These are phyloP conservation scores for Didymella glomerata DNA, from an alignment of 2,329 filamentous ascomycete species.

Conservation along the genomic window DNA sequence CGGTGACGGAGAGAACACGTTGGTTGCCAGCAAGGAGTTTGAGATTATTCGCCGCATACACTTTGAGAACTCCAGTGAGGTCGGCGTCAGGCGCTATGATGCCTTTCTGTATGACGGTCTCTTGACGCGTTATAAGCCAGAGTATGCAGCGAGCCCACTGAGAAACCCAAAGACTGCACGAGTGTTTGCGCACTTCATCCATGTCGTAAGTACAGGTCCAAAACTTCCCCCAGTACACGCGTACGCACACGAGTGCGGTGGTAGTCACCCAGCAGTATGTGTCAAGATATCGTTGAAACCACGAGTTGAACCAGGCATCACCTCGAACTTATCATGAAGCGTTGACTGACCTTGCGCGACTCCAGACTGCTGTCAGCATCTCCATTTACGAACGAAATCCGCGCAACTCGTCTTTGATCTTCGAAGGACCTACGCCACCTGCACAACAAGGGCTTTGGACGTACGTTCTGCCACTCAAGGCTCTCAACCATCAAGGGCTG, in stretches of 20 bases:
- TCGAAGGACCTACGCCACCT: constrained; percentile 57
- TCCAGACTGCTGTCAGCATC: constrained; percentile 76
- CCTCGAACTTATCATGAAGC: neutral
- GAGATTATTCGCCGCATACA: constrained; percentile 51
- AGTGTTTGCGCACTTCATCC: constrained; percentile 91
- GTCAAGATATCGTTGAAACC: neutral
- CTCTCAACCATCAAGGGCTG: constrained; percentile 84
- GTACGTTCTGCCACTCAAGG: constrained; percentile 79
- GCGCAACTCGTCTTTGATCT: constrained; percentile 73
- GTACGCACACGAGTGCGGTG: neutral
- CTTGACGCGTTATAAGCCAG: constrained; percentile 56
- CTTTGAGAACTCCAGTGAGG: constrained; percentile 45
- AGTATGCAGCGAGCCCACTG: constrained; percentile 68
- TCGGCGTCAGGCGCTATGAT: constrained; percentile 55
- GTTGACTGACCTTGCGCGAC: constrained; percentile 14
- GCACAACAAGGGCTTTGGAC: constrained; percentile 62
- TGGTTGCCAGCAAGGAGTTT: constrained; percentile 44
- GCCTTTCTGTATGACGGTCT: constrained; percentile 58
- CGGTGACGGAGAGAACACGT: constrained; percentile 29
- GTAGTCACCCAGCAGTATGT: neutral
- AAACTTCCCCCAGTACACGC: neutral
- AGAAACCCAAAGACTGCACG: constrained; percentile 81
- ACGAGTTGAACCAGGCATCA: neutral
- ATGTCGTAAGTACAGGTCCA: constrained; percentile 60
- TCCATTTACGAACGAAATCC: constrained; percentile 88